These are phyloP conservation scores for Inosperma sp. DNA, from an alignment of 768 basidiomycete species.

Conservation along the genomic window DNA sequence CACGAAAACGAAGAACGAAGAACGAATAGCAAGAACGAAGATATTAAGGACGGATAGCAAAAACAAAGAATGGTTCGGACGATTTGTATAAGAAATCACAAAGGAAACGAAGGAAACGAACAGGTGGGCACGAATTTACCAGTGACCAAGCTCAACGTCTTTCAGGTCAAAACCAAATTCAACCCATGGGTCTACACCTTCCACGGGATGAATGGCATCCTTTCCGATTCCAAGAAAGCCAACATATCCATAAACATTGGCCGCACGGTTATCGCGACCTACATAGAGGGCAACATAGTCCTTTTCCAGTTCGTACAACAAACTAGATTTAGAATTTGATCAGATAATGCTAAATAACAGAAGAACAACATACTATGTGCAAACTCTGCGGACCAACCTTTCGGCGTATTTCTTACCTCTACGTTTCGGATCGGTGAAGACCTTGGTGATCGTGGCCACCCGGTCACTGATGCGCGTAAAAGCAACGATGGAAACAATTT, in stretches of 20 bases:
- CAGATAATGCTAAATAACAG: neutral
- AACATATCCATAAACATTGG: constrained; percentile 55
- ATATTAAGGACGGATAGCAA: neutral
- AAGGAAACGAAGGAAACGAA: neutral
- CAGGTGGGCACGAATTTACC: constrained; percentile 40
- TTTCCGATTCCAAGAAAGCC: constrained; percentile 57
- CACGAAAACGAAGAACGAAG: neutral
- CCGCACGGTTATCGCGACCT: constrained; percentile 50
- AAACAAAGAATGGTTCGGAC: neutral
- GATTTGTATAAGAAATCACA: neutral
- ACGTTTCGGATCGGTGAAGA: constrained; percentile 51
- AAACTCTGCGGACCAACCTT: constrained; percentile 55
- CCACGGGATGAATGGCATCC: constrained; percentile 26
- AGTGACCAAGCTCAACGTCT: constrained; percentile 55
- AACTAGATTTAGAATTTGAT: constrained; percentile 18
- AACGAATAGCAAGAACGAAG: neutral
- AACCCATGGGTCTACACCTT: constrained; percentile 48
- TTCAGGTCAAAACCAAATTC: constrained; percentile 58
- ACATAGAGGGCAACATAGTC: constrained; percentile 61
- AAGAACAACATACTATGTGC: constrained; percentile 41
- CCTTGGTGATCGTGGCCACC: constrained; percentile 63
- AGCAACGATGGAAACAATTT: constrained; percentile 63
- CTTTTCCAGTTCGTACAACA: constrained; percentile 28
- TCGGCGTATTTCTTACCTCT: constrained; percentile 55
- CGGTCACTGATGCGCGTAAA: constrained; percentile 55